phyloP scores from a whole-genome alignment of 2,329 filamentous ascomycete species.

The Penicillium sp. region DNA sequence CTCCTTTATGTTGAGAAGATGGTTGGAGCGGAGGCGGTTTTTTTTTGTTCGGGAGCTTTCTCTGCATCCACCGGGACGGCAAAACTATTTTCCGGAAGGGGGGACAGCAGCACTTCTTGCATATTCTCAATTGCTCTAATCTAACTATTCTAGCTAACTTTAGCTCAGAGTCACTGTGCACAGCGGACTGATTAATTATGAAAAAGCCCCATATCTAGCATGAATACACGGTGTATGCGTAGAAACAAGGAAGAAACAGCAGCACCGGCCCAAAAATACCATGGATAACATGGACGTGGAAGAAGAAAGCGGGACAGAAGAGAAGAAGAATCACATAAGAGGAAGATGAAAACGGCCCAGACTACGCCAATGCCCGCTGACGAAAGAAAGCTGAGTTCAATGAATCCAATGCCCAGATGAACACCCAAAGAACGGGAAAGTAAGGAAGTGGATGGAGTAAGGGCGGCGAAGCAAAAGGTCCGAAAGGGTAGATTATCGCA shows the following conservation, averaged over 20 bases:
- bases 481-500: constrained; percentile 21
- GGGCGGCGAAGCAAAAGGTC: constrained; percentile 24
- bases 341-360: constrained; percentile 19
- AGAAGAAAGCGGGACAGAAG: constrained; percentile 27
- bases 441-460: constrained; percentile 23
- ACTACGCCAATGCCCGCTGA: constrained; percentile 46
- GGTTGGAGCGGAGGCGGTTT: constrained; percentile 9
- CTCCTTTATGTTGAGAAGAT: constrained; percentile 7
- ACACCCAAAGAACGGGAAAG: constrained; percentile 34
- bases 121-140: not conserved
- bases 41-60: constrained; percentile 26
- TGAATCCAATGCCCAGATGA: constrained; percentile 42
- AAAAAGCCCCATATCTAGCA: constrained; percentile 35
- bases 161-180: not conserved
- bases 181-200: constrained; percentile 29
- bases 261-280: constrained; percentile 28
- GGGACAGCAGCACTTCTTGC: not conserved
- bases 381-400: constrained; percentile 30
- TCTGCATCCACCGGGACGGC: constrained; percentile 8
- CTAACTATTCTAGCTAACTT: not conserved
- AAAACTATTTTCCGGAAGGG: not conserved
- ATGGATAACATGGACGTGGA: constrained; percentile 27
- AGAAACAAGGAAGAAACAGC: constrained; percentile 31
- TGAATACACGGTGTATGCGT: constrained; percentile 39
- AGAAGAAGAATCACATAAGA: constrained; percentile 20